These are phyloP conservation scores for Diplodia corticola DNA, from an alignment of 2,329 filamentous ascomycete genomes.

Conservation along the genomic window DNA sequence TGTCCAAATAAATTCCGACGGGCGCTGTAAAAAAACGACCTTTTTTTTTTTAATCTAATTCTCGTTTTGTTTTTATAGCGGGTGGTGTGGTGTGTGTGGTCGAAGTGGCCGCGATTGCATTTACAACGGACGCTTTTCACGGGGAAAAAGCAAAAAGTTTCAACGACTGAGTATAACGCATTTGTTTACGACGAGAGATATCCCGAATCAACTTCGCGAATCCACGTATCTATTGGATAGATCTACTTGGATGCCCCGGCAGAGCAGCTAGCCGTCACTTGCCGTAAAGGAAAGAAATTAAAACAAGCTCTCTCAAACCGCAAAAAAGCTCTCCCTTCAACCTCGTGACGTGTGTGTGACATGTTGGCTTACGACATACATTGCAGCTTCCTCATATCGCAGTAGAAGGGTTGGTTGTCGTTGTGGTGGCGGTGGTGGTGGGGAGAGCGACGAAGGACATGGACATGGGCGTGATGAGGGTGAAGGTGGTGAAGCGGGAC, in stretches of 20 bases:
- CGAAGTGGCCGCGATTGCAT: no score
- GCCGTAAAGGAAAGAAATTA: slow-evolving; percentile 2
- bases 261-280: not conserved
- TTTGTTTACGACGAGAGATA: slow-evolving; percentile 9
- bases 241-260: slow-evolving; percentile 10
- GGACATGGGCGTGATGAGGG: not conserved
- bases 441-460: not conserved
- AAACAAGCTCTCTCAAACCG: slow-evolving; percentile 6
- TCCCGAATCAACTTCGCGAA: slow-evolving; percentile 23
- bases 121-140: not conserved
- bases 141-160: slow-evolving; percentile 20
- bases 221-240: slow-evolving; percentile 2
- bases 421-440: not conserved
- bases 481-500: not conserved
- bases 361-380: no score
- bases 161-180: slow-evolving; percentile 15
- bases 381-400: no score
- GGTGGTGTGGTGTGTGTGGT: not conserved
- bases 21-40: not conserved
- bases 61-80: not conserved
- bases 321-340: no score
- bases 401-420: no score
- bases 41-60: not conserved
- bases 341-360: no score
- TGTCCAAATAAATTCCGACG: slow-evolving; percentile 29